phyloP scores from a whole-genome alignment of 1,139 yeast species.

The Hanseniaspora gamundiae region DNA sequence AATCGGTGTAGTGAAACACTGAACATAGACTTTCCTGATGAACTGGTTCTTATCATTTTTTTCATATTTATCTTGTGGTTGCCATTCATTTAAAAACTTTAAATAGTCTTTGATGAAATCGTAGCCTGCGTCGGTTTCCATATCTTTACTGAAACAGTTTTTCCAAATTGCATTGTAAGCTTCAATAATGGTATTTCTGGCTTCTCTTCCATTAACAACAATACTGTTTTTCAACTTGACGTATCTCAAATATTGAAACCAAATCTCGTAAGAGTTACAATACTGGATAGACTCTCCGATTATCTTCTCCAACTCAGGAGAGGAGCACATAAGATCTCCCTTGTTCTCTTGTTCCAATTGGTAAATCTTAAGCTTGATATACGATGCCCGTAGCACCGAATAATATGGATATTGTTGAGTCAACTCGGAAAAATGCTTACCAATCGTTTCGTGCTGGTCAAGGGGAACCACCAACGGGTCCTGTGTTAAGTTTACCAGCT shows the following conservation, averaged over 20 bases:
- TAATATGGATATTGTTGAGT: constrained; percentile 1
- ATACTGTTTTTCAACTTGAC: constrained; percentile 71
- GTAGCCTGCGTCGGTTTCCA: constrained; percentile 66
- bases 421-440: neutral
- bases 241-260: constrained; percentile 65
- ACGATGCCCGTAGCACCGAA: neutral
- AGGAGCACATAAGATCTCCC: neutral
- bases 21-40: constrained; percentile 62
- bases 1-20: constrained; percentile 60
- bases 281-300: constrained; percentile 51
- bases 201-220: constrained; percentile 74
- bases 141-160: constrained; percentile 28
- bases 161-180: constrained; percentile 79
- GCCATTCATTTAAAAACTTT: constrained; percentile 68
- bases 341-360: neutral
- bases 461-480: neutral
- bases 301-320: constrained; percentile 32
- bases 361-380: neutral
- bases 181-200: constrained; percentile 61
- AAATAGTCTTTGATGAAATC: constrained; percentile 71
- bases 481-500: neutral
- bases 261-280: constrained; percentile 52
- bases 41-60: constrained; percentile 72
- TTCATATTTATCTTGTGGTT: constrained; percentile 75
- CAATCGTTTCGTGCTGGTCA: neutral